Evolutionary conservation across 176 grass and related monocot genomes (phyloP), one percentile per base, ranked within the genome.

Genomic region (Hyparrhenia diplandra): DNA sequence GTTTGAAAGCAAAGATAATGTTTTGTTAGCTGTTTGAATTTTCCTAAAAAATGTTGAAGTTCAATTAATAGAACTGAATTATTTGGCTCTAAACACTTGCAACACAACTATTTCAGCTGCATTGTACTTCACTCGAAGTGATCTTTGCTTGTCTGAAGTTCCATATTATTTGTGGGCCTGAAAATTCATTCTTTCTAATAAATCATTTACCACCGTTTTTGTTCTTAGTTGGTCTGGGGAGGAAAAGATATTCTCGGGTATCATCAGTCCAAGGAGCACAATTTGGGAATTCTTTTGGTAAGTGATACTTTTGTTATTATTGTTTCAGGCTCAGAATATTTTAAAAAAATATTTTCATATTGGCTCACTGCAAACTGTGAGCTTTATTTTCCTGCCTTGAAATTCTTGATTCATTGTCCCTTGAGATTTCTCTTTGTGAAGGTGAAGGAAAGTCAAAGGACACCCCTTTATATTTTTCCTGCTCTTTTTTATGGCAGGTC

Each of bases 211-310:
- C 4, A 32, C 29, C n/a, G n/a, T 34, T 63, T 68, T 82, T 84
- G 80, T 75, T 91, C 59, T 21, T 73, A 99, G 97, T 87, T 96
- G 69, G 71, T 96, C 41, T 96, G 97, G 97, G 88, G 87, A 85
- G 80, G 74, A 37, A 76, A 88, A 80, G 87, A 90, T 63, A 84
- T 81, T 41, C 36, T 85, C n/a, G 73, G 85, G 42, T 73, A 78
- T 67, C 77, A 13, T 76, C 89, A 84, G 70, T 67, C 71, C 43
- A 88, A 84, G 88, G 93, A 99, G 64, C 89, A 93, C 18, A 99
- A 93, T 88, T 91, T 99, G 87, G 97, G 97, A 42, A 88, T 99
- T 90, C 90, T 95, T 91, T 88, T 99, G 90, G 97, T 99, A 86
- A 84, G 83, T 61, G 79, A 67, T 75, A 80, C 41, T 62, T 85